Base-by-base conservation (phyloP, 352 stramenopile species). In the Pythium guiyangense region DNA sequence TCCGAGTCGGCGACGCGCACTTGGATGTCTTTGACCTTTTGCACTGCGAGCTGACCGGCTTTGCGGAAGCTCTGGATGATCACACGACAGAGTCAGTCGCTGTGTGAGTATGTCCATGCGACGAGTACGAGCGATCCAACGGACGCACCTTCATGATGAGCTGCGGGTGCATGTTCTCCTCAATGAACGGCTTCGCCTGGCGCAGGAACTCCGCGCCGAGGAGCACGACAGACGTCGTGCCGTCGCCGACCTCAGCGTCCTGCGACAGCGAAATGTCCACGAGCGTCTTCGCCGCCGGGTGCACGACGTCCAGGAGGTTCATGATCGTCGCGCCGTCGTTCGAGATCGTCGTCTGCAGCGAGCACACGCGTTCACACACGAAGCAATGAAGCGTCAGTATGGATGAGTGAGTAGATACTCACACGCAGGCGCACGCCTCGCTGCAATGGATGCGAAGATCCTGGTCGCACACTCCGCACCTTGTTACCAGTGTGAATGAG, bases 241-340 rank as follows among this genome's bases (percentile, higher is more conserved):
- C 92, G 61, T 98, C 92, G 31, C 92, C 92, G 55, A 92, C 79
- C 63, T 92, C 79, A 42, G 81, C 80, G 53, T 98, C 76, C 73
- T 98, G 84, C 48, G 88, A 96, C 59, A 97, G 84, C 54, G 88
- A 96, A 46, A 99, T 99, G 70, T 99, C 97, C 49, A 99, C 97
- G 22, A 99, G 78, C 51, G 96, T 99, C 74, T 98, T 98, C 58
- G 97, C 97, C 17, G 97, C 97, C 26, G 97, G 97, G 84, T 99
- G 97, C 48, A 98, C 96, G 64, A 99, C 98, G 63, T 99, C 97
- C 49, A 99, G 70, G 49, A 97, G 66, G 67, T 97, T 97, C 96
- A 99, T 99, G 67, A 99, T 99, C 17, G 96, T 99, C 20, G 97
- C 97, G 42, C 97, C 97, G 63, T 99, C 97, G 71, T 99, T 99